A percentile compares a stretch with the other conserved stretches of the same genome.
phyloP scores from a whole-genome alignment of 1,139 yeast genomes.

The Candida glucosophila region DNA sequence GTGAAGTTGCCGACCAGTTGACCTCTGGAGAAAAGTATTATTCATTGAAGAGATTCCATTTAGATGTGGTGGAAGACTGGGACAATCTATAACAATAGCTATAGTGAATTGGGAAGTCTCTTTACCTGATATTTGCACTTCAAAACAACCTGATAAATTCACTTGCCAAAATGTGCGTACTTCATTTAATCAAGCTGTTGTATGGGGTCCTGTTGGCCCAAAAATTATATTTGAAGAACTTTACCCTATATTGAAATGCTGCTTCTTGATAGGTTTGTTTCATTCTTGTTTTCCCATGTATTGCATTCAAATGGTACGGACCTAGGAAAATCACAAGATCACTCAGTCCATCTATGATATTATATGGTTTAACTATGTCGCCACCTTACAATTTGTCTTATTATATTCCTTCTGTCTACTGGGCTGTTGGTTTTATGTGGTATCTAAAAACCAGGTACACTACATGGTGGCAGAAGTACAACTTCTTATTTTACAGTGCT shows the following conservation, averaged over 20 bases:
- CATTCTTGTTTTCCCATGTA: slow-evolving; percentile 33
- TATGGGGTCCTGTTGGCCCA: slow-evolving; percentile 64
- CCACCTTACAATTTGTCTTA: slow-evolving; percentile 43
- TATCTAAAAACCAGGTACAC: slow-evolving; percentile 24
- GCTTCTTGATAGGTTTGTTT: slow-evolving; percentile 50
- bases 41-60: slow-evolving; percentile 18
- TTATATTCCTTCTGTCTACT: slow-evolving; percentile 29
- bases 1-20: slow-evolving; percentile 14
- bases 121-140: slow-evolving; percentile 29
- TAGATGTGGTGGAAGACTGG: slow-evolving; percentile 13
- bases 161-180: slow-evolving; percentile 41
- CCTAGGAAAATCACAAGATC: slow-evolving; percentile 25
- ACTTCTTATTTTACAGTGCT: slow-evolving; percentile 51
- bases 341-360: slow-evolving; percentile 34
- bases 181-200: slow-evolving; percentile 45
- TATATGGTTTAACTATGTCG: slow-evolving; percentile 13
- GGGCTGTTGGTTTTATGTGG: slow-evolving; percentile 18
- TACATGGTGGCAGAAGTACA: slow-evolving; percentile 63
- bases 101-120: slow-evolving; percentile 39
- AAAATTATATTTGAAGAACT: slow-evolving; percentile 36
- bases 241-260: slow-evolving; percentile 41
- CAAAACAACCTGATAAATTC: slow-evolving; percentile 21
- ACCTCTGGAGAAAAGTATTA: slow-evolving; percentile 18
- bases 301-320: slow-evolving; percentile 29
- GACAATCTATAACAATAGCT: slow-evolving; percentile 36